phyloP scores from a whole-genome alignment of 768 basidiomycete species.

The Hirschioporus abietinus region DNA sequence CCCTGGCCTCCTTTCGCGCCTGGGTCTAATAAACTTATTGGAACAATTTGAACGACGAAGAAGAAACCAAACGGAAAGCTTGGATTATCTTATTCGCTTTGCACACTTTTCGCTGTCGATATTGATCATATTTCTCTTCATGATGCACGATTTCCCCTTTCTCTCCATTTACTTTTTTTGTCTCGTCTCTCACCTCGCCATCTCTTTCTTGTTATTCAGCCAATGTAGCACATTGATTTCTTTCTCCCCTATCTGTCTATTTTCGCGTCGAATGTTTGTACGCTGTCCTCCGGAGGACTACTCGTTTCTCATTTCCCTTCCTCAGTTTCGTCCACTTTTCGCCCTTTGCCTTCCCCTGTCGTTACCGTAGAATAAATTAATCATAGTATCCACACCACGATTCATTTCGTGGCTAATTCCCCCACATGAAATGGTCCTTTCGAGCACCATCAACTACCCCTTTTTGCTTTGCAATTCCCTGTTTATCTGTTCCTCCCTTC shows the following conservation, averaged over 20 bases:
- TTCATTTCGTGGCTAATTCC: background rate
- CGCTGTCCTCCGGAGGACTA: background rate
- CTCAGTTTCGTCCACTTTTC: background rate
- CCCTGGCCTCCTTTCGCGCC: background rate
- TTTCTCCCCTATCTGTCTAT: background rate
- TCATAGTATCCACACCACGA: background rate
- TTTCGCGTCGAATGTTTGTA: background rate
- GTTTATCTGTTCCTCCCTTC: background rate
- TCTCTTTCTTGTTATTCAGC: background rate
- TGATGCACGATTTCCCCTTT: background rate
- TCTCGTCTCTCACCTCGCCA: background rate
- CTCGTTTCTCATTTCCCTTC: background rate
- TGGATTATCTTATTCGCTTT: conserved; percentile 1
- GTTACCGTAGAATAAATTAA: background rate
- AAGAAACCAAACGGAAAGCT: conserved; percentile 1
- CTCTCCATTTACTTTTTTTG: background rate
- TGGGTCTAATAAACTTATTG: background rate
- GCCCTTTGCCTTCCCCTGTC: background rate
- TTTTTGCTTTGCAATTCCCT: background rate
- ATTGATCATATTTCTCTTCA: background rate
- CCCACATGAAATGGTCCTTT: background rate
- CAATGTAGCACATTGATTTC: background rate
- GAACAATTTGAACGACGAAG: background rate
- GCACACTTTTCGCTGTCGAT: background rate
- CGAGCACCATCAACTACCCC: background rate